These are phyloP conservation scores for Schoenoplectus tabernaemontani DNA, from an alignment of 202 grass and related monocot genomes.

Conservation along the genomic window DNA sequence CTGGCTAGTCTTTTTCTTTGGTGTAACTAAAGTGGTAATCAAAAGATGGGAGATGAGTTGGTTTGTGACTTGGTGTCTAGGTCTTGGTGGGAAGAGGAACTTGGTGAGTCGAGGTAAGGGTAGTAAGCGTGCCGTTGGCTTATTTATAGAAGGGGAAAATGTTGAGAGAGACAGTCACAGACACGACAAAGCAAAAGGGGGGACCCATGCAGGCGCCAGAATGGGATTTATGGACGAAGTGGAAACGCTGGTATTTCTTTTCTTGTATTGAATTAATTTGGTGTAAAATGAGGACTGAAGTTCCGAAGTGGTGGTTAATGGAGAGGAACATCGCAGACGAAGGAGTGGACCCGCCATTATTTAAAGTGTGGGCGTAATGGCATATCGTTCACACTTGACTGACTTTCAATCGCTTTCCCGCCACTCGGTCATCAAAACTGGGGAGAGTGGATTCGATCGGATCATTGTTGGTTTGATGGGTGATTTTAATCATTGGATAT, in stretches of 20 bases:
- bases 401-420: not conserved
- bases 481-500: no score
- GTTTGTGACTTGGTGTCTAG: not conserved
- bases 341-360: conserved; percentile 9
- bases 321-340: not conserved
- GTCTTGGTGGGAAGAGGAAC: not conserved
- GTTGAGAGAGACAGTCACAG: not conserved
- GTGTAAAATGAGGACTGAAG: not conserved
- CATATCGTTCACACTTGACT: not conserved
- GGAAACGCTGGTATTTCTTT: not conserved
- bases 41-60: not conserved
- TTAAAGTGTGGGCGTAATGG: not conserved
- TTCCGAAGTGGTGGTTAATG: not conserved
- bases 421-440: not conserved
- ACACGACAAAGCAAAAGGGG: not conserved
- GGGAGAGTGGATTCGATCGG: no score
- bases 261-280: not conserved
- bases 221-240: not conserved
- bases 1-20: not conserved
- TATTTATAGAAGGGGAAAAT: not conserved
- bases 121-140: not conserved
- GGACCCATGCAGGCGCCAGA: not conserved
- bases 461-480: no score
- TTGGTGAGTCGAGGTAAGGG: not conserved
- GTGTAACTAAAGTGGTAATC: not conserved